Evolutionary conservation across 257 asterid species (phyloP), one percentile per base, ranked within the genome.

Genomic region (Gentiana dahurica): DNA sequence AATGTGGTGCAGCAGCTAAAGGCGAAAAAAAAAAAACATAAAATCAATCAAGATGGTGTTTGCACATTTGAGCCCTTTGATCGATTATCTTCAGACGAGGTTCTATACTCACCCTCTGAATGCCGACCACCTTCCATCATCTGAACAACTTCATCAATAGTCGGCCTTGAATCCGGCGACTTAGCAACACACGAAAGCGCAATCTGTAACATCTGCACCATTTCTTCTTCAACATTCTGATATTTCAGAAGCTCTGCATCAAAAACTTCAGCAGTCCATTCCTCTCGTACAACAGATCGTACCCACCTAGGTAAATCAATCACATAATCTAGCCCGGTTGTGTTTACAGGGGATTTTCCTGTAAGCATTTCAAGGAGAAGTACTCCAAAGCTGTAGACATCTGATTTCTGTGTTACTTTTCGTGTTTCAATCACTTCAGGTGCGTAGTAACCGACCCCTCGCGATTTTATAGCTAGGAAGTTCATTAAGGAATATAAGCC

Each of bases 221-320:
- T 72, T 78, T 88, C 99, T 52, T 88, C 99, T 57, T 87, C 97
- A 1, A 78, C 62, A 50, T 81, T 77, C 49, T 71, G 81, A 46
- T 63, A 62, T 75, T 75, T 83, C 60, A 75, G 61, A 1, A 88
- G 77, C 75, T 88, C 98, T 47, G 60, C 79, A 2, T 88, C 98
- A 45, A 92, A 87, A 32, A 92, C 97, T 59, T 92, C 97, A 0
- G 97, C 95, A 0, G 98, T 91, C 98, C 98, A 91, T 65, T 90
- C 97, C 79, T 90, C 97, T 62, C 97, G 66, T 2, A 87, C 96
- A 0, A 91, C 95, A 0, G 96, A 91, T 10, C 95, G 75, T 5
- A 87, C 96, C 98, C 98, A 91, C 68, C 96, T 74, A 12, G 96
- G 96, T 24, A 91, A 77, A 57, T 91, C 96, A 11, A 82, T 87